Base-by-base conservation (phyloP, 371 early-diverging fungal species). In the Circinella minor region DNA sequence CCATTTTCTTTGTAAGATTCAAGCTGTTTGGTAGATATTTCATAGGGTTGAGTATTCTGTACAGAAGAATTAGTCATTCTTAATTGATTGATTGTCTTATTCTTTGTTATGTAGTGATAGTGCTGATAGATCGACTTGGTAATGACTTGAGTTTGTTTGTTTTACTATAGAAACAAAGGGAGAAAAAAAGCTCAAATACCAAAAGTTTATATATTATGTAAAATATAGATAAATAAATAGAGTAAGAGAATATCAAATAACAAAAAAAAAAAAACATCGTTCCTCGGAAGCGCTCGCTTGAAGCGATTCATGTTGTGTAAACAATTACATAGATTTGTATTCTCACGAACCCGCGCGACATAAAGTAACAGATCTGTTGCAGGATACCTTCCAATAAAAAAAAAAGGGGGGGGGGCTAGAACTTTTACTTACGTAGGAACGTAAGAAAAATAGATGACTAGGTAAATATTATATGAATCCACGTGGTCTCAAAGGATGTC, bases 1-100 rank as follows among this genome's bases (percentile, higher is more conserved):
- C 86, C 88, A 27, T 85, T 63, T 43, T 74, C 68, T 37, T 79
- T 64, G 68, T 83, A 87, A 18, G 71, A 61, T 48, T 79, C 65
- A 36, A 81, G 61, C 69, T 86, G 88, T 46, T 82, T 77, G 34
- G 68, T 67, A 37, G 71, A 77, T 9, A 86, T 73, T 14, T 49
- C 37, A 55, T 86, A 87, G 15, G 71, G 64, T 60, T 73, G 57
- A n/a, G 43, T 36, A 27, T 67, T 66, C 17, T 70, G 77, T 7
- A 51, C 37, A 36, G 49, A 36, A 51, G 55, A 51, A 51, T 15
- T 65, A 27, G 54, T 27, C 14, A n/a, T 54, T 49, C 14, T 54
- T n/a, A 17, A 11, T 51, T 49, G 14, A 27, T 27, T 27, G 27
- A 27, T 27, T 27, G 27, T 0, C 27, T 27, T 27, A 2, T 27